Percentiles rank a stretch among this genome's conserved stretches.
These are phyloP conservation scores for Mallotus japonicus DNA, from an alignment of 441 rosid species.

Conservation along the genomic window DNA sequence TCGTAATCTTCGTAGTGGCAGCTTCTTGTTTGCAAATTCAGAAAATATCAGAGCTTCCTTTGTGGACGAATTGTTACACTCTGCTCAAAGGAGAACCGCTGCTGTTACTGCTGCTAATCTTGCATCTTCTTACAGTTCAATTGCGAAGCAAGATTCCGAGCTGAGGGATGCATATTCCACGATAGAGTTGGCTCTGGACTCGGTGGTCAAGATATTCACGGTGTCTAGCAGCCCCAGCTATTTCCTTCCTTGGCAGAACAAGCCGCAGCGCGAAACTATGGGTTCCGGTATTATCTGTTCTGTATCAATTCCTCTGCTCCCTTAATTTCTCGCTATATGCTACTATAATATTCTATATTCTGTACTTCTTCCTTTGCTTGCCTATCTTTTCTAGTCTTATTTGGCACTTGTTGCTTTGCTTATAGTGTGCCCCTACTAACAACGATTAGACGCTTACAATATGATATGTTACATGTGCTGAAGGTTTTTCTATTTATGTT, in stretches of 20 bases:
- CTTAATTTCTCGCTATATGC: no score
- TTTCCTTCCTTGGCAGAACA: slow-evolving; percentile 87
- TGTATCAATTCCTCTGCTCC: no score
- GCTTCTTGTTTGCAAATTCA: neutral
- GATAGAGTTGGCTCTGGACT: slow-evolving; percentile 64
- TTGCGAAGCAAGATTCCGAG: neutral
- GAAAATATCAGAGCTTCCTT: neutral
- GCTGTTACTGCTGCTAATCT: neutral
- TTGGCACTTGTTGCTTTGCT: no score
- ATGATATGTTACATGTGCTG: no score
- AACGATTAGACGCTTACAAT: no score
- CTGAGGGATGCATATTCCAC: slow-evolving; percentile 37
- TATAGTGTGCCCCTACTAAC: no score
- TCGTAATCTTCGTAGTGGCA: neutral
- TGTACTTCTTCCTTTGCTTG: no score
- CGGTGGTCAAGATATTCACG: slow-evolving; percentile 75
- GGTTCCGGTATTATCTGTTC: slow-evolving; percentile 56
- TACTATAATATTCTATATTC: no score
- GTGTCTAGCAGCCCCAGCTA: slow-evolving; percentile 77
- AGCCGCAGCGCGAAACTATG: slow-evolving; percentile 72
- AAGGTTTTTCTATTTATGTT: no score
- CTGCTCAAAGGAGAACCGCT: neutral
- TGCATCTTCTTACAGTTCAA: neutral
- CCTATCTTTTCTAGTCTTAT: no score
- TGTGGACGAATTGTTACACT: neutral